Conservation (phyloP, 805 yeast species). For the Metschnikowia matae region DNA sequence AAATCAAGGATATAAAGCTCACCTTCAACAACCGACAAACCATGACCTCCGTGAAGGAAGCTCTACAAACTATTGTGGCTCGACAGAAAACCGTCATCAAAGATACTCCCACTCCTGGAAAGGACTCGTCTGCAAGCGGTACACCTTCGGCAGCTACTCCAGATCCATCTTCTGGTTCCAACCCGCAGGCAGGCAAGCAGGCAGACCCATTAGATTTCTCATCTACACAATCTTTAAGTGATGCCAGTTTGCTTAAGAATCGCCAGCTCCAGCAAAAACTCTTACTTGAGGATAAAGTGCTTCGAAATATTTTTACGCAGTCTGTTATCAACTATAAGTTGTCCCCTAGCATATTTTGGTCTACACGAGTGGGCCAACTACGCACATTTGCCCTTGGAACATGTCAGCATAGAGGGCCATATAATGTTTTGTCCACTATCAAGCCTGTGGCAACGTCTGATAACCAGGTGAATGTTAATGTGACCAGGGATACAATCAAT, state of each 20-base stretch:
- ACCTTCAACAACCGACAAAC: slow-evolving; percentile 68
- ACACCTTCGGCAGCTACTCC: slow-evolving; percentile 23
- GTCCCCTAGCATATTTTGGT: slow-evolving; percentile 84
- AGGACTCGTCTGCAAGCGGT: slow-evolving; percentile 3
- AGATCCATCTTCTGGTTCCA: slow-evolving; percentile 3
- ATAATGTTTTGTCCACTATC: slow-evolving; percentile 88
- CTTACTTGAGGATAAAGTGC: slow-evolving; percentile 59
- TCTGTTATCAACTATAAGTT: slow-evolving; percentile 77
- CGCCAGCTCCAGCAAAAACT: slow-evolving; percentile 74
- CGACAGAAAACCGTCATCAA: slow-evolving; percentile 54
- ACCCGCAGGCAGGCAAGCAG: slow-evolving; percentile 2
- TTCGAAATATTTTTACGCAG: slow-evolving; percentile 77
- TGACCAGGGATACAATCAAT: slow-evolving; percentile 84
- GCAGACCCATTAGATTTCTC: slow-evolving; percentile 20
- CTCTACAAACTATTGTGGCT: slow-evolving; percentile 64
- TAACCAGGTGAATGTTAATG: slow-evolving; percentile 87
- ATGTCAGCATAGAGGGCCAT: slow-evolving; percentile 86
- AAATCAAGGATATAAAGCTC: slow-evolving; percentile 37
- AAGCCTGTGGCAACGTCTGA: slow-evolving; percentile 91
- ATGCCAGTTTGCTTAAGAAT: slow-evolving; percentile 58
- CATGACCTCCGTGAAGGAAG: slow-evolving; percentile 68
- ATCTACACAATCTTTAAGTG: slow-evolving; percentile 29
- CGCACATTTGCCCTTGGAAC: slow-evolving; percentile 82
- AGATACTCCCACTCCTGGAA: slow-evolving; percentile 22
- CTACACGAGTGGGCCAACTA: slow-evolving; percentile 69